Evolutionary conservation across 345 rosid species (phyloP).

Genomic region (Euphorbia tirucalli): DNA sequence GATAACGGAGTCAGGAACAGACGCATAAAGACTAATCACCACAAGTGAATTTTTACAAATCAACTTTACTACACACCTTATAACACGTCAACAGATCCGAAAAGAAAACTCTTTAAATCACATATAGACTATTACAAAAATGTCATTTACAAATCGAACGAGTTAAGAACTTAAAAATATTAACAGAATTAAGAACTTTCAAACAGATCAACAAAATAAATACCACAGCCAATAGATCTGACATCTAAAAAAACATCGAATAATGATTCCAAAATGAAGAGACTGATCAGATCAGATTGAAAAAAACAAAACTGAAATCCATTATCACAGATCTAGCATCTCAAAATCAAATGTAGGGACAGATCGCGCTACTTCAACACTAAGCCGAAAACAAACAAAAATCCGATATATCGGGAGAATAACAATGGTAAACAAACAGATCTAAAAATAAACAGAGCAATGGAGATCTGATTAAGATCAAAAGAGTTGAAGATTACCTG

Average conservation of each 20-base stretch:
- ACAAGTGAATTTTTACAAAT: background rate
- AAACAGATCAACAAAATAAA: background rate
- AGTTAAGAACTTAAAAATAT: background rate
- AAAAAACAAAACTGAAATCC: background rate
- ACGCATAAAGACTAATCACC: background rate
- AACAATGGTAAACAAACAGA: background rate
- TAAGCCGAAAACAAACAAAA: background rate
- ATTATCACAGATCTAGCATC: conserved; percentile 1
- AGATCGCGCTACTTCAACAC: background rate
- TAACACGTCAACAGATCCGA: background rate
- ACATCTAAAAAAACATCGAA: background rate
- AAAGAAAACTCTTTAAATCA: background rate
- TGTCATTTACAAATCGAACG: background rate
- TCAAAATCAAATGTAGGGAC: background rate
- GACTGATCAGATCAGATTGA: background rate
- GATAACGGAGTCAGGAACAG: background rate
- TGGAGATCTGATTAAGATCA: background rate
- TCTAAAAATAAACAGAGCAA: background rate
- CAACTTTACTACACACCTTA: background rate
- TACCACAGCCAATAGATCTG: background rate
- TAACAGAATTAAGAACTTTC: background rate
- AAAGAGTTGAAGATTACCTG: background rate
- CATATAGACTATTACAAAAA: background rate
- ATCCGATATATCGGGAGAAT: background rate
- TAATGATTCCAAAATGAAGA: background rate